phyloP scores from a whole-genome alignment of 345 rosid genomes.

The Arabidopsis thaliana region DNA sequence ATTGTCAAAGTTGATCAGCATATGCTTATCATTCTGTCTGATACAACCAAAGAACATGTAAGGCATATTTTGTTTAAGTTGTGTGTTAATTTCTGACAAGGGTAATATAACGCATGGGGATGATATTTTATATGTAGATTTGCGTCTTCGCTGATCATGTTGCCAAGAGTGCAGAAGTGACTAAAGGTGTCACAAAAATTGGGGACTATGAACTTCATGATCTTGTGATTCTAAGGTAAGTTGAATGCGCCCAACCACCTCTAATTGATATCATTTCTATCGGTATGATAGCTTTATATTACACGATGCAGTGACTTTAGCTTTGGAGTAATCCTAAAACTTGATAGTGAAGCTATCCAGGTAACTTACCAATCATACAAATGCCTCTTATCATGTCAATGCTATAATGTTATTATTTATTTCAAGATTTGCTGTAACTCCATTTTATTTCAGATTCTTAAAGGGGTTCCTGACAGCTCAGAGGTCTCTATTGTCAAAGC shows the following conservation, averaged over 20 bases:
- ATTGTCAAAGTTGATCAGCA: conserved; percentile 88
- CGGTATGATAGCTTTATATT: conserved; percentile 14
- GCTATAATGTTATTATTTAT: not conserved
- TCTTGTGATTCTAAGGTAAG: conserved; percentile 87
- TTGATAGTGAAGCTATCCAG: conserved; percentile 91
- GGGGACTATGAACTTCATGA: conserved; percentile 94
- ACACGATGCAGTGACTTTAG: conserved; percentile 64
- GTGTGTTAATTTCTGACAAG: conserved; percentile 15
- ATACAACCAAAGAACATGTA: conserved; percentile 89
- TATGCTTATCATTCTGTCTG: conserved; percentile 76
- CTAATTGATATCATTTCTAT: conserved; percentile 3
- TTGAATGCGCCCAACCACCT: conserved; percentile 14
- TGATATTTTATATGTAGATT: conserved; percentile 51
- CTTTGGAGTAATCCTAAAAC: conserved; percentile 87
- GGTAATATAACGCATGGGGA: not conserved
- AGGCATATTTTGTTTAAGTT: conserved; percentile 34
- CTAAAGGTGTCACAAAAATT: conserved; percentile 72
- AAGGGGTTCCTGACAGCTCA: conserved; percentile 86
- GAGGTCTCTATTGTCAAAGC: conserved; percentile 69
- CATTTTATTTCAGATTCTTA: conserved; percentile 58
- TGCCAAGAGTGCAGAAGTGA: conserved; percentile 86
- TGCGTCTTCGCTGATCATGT: conserved; percentile 88
- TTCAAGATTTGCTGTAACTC: conserved; percentile 12
- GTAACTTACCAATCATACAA: conserved; percentile 42
- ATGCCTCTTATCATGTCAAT: not conserved